phyloP scores from a whole-genome alignment of 768 basidiomycete species.

The Boletus sp. region DNA sequence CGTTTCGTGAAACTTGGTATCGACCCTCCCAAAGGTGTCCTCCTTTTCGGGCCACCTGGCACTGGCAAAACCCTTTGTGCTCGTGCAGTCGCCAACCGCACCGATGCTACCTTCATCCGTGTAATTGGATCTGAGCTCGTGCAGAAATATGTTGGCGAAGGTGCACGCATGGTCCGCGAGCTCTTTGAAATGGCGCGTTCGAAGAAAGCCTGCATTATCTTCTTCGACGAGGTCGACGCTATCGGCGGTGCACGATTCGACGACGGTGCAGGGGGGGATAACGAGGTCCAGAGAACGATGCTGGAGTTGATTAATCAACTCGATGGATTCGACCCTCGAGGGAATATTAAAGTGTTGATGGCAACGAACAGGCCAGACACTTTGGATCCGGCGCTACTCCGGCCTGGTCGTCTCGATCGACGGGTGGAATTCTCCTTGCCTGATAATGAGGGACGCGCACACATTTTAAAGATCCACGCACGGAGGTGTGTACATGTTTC shows the following conservation, averaged over 20 bases:
- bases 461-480: slow-evolving; percentile 96
- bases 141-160: slow-evolving; percentile 99
- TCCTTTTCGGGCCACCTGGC: slow-evolving; percentile 93
- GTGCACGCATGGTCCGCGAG: slow-evolving; percentile 97
- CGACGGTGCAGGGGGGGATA: slow-evolving; percentile 98
- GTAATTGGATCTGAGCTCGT: slow-evolving; percentile 99
- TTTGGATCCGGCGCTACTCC: slow-evolving; percentile 91
- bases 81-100: slow-evolving; percentile 96
- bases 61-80: slow-evolving; percentile 99
- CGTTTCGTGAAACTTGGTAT: slow-evolving; percentile 97
- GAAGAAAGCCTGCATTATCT: slow-evolving; percentile 99
- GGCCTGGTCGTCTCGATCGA: slow-evolving; percentile 94
- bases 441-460: slow-evolving; percentile 93
- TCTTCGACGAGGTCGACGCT: slow-evolving; percentile 98
- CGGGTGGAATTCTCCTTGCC: slow-evolving; percentile 96
- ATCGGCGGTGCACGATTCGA: slow-evolving; percentile 98
- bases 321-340: slow-evolving; percentile 97
- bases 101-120: slow-evolving; percentile 98
- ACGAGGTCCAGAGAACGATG: slow-evolving; percentile 99
- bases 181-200: slow-evolving; percentile 98
- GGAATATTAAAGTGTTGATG: slow-evolving; percentile 99
- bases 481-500: slow-evolving; percentile 60
- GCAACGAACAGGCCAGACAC: slow-evolving; percentile 99
- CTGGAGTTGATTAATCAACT: slow-evolving; percentile 98
- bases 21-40: slow-evolving; percentile 97